These are phyloP conservation scores for Triticum timopheevii DNA, from an alignment of 176 grass and related monocot genomes.

Conservation along the genomic window DNA sequence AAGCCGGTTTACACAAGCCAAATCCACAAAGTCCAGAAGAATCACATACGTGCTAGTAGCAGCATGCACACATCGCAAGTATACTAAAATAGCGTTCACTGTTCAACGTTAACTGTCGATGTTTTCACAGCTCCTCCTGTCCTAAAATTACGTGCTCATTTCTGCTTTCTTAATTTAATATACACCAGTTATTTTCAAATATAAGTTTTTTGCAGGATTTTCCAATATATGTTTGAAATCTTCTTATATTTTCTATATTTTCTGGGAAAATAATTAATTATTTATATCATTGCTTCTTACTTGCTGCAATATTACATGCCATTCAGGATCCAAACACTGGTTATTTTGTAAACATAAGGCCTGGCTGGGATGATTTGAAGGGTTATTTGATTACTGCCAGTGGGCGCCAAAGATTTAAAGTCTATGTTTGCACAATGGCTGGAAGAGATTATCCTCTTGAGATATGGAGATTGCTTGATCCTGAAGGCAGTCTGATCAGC, in stretches of 20 bases:
- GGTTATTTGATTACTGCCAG: constrained; percentile 50
- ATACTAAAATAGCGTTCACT: not conserved
- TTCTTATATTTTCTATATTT: not conserved
- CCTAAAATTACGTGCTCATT: not conserved
- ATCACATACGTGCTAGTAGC: not conserved
- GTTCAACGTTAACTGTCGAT: not conserved
- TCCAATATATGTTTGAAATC: not conserved
- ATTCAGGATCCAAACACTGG: constrained; percentile 46
- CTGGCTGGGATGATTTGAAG: constrained; percentile 62
- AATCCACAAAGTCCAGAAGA: not conserved
- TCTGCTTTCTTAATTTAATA: not conserved
- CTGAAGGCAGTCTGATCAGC: constrained; percentile 46
- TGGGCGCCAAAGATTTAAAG: constrained; percentile 59
- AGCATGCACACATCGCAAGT: not conserved
- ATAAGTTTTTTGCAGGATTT: no score
- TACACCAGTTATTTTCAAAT: not conserved
- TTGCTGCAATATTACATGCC: not conserved
- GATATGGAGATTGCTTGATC: constrained; percentile 70
- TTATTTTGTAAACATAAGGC: constrained; percentile 56
- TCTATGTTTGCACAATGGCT: constrained; percentile 72
- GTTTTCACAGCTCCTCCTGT: not conserved
- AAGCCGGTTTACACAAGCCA: not conserved
- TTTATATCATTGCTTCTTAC: not conserved
- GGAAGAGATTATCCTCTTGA: constrained; percentile 65
- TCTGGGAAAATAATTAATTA: not conserved